Evolutionary conservation across 2,329 filamentous ascomycete genomes (phyloP).

Genomic region (Delphinella strobiligena): DNA sequence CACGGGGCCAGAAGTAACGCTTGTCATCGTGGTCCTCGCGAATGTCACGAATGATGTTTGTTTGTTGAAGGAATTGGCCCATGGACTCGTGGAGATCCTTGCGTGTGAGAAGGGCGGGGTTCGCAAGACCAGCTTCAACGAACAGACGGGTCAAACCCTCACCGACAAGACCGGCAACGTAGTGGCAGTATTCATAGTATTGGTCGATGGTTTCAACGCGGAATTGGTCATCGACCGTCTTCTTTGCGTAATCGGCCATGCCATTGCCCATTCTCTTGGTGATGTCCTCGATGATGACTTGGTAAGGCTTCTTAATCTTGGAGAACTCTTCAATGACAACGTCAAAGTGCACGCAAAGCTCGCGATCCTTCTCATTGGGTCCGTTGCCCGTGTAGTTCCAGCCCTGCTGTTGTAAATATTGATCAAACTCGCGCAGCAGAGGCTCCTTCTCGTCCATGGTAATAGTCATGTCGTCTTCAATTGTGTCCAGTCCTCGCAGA

Average conservation of each 20-base stretch:
- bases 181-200: constrained; percentile 95
- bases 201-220: constrained; percentile 75
- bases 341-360: constrained; percentile 86
- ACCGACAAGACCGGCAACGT: constrained; percentile 95
- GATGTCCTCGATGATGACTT: constrained; percentile 81
- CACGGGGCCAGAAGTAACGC: constrained; percentile 85
- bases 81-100: constrained; percentile 83
- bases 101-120: constrained; percentile 67
- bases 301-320: constrained; percentile 75
- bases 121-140: constrained; percentile 74
- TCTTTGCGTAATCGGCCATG: constrained; percentile 81
- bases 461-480: constrained; percentile 97
- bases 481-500: constrained; percentile 87
- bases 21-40: constrained; percentile 80
- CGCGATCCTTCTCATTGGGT: constrained; percentile 85
- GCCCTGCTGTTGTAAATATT: constrained; percentile 66
- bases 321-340: constrained; percentile 76
- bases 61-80: constrained; percentile 96
- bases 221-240: constrained; percentile 53
- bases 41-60: constrained; percentile 95
- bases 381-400: constrained; percentile 85
- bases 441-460: constrained; percentile 71
- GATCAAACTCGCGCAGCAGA: constrained; percentile 69
- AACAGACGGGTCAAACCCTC: constrained; percentile 87
- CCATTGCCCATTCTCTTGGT: constrained; percentile 92